Evolutionary conservation across 345 rosid genomes (phyloP).

Genomic region (Camelina laxa): DNA sequence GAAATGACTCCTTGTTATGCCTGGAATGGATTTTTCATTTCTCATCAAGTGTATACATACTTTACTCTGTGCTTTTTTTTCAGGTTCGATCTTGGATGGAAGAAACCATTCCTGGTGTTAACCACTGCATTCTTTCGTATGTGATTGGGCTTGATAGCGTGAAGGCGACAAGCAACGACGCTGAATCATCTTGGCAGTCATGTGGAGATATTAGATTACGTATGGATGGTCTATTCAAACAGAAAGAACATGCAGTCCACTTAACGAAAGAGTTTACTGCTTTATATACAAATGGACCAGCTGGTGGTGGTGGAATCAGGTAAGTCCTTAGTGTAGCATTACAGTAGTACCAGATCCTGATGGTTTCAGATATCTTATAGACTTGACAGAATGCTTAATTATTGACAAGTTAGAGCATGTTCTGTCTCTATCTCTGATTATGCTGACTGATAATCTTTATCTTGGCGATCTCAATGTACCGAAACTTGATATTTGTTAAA

Average conservation of each 20-base stretch:
- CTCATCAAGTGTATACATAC: neutral
- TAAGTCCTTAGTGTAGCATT: constrained; percentile 39
- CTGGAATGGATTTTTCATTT: neutral
- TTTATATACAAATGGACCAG: constrained; percentile 93
- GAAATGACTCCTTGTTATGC: constrained; percentile 25
- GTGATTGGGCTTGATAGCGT: constrained; percentile 87
- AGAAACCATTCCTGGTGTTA: constrained; percentile 69
- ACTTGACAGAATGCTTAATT: constrained; percentile 3
- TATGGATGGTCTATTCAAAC: constrained; percentile 82
- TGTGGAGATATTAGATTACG: constrained; percentile 70
- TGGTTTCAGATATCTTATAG: constrained; percentile 15
- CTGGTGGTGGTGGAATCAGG: constrained; percentile 98
- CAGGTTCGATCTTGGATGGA: constrained; percentile 95
- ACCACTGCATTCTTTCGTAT: constrained; percentile 58
- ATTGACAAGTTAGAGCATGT: neutral
- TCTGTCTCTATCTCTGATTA: neutral
- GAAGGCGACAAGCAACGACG: constrained; percentile 54
- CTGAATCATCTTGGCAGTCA: constrained; percentile 40
- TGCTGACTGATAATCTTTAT: neutral
- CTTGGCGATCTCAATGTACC: constrained; percentile 18
- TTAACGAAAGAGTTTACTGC: constrained; percentile 74
- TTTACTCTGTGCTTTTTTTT: constrained; percentile 5
- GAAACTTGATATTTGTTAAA: neutral
- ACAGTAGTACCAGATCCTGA: constrained; percentile 14
- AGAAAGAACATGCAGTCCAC: constrained; percentile 70